Evolutionary conservation across 768 basidiomycete genomes (phyloP), one percentile per base, ranked within the genome.

Genomic region (Artomyces pyxidatus): DNA sequence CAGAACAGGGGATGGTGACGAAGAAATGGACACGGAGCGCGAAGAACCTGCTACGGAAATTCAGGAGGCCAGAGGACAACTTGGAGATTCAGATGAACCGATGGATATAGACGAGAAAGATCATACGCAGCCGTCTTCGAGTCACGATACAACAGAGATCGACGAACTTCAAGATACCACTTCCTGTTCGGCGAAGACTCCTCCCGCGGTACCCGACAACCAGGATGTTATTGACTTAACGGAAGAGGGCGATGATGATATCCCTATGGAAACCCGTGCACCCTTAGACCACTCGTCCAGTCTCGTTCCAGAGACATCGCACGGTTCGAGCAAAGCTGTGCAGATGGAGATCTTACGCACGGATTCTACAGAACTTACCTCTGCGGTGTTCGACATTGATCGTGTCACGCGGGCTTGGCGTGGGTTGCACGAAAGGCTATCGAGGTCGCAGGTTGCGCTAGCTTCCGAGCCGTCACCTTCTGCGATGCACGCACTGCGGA

Each of bases 371-470:
- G 45, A 46, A n/a, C 23, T 19, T 4, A 21, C 68, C 10, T 61
- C 63, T 2, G 48, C 72, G 19, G 59, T 60, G 3, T 70, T 75
- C 43, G 64, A 71, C 47, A 37, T 75, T 3, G 44, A 56, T 14
- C 63, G 59, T 22, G 49, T 74, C 6, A 43, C 61, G 19, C 25
- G 45, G 25, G 47, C 52, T 17, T 68, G 65, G 65, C 37, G 45
- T 10, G 37, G 40, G 26, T 44, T 53, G 17, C 38, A 30, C 14
- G 45, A 47, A n/a, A 47, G 49, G 14, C 47, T 47, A 12, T 23
- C 21, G 21, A 23, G 21, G 21, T 42, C 40, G 40, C 40, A 42
- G 40, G 40, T 21, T 22, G 40, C 40, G 4, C 9, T 28, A 4
- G 23, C 12, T 30, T 11, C 45, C 7, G 23, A 32, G 23, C 25